Evolutionary conservation across 2,329 filamentous ascomycete genomes (phyloP), one percentile per base, ranked within the genome.

Genomic region (Geosmithia putterillii): DNA sequence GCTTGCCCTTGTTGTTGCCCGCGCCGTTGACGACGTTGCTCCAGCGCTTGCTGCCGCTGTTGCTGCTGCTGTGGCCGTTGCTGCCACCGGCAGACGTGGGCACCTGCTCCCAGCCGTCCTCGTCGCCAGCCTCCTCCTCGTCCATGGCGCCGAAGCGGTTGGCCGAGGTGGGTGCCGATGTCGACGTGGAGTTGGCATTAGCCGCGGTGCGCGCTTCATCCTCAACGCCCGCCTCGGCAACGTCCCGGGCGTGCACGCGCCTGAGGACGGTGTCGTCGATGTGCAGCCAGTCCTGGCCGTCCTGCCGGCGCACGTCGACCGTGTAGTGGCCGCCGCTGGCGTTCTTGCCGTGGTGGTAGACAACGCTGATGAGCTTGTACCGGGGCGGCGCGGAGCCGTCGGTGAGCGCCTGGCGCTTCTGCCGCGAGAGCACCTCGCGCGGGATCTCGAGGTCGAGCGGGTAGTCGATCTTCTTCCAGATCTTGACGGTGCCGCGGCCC

Each of bases 381-480:
- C 81, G 85, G 4, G 89, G 88, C 46, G 86, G 70, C 2, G 79
- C 77, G 28, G 28, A 32, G 28, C 61, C 59, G 38, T 81, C 80
- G 49, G 82, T 79, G 15, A 76, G 69, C 21, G 74, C 69, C 49
- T 85, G 68, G 38, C 73, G 72, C 58, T 81, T 83, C 54, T 83
- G 76, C 23, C 82, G 79, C 10, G 88, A 83, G 55, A 98, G 83
- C 9, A 87, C 83, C 57, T 96, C 90, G 45, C 82, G 83, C 1
- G 92, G 92, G 48, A 98, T 87, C 58, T 96, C 90, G 42, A 98
- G 72, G 55, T 96, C 89, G 22, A 98, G 69, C 0, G 92, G 92
- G 56, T 98, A 98, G 18, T 88, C 90, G 46, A 98, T 74, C 67
- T 90, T 94, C 69, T 96, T 98, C 86, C 90, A 95, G 50, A 96